phyloP scores from a whole-genome alignment of 495 filamentous ascomycete species.

The Cercophora sp. region DNA sequence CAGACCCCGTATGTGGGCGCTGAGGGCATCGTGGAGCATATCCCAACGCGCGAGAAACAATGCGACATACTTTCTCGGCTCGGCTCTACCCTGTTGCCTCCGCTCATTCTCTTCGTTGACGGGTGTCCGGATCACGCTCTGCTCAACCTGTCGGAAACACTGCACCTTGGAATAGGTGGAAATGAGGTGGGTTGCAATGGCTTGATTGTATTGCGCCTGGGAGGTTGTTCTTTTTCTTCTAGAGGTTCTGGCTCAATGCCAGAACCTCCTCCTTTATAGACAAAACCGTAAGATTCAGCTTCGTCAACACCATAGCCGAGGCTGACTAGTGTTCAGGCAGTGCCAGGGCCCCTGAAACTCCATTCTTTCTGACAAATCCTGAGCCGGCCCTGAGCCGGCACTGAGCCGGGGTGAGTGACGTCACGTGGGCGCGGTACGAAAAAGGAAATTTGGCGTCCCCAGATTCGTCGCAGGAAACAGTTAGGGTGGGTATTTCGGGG shows the following conservation, averaged over 20 bases:
- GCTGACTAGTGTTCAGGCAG: neutral
- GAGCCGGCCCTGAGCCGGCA: no score
- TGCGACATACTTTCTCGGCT: neutral
- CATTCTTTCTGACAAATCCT: neutral
- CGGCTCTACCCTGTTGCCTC: neutral
- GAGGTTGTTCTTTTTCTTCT: no score
- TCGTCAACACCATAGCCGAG: neutral
- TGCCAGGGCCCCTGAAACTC: neutral
- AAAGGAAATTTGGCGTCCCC: neutral
- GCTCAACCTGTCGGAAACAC: no score
- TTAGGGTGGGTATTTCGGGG: slow-evolving; percentile 16
- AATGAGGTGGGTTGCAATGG: no score
- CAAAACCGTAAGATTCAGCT: neutral
- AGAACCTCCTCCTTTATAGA: no score
- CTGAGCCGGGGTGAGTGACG: no score
- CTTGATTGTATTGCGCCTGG: no score
- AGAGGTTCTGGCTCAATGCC: no score
- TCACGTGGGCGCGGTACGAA: no score
- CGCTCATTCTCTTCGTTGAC: neutral
- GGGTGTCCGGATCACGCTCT: neutral
- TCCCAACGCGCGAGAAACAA: neutral
- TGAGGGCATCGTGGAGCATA: neutral
- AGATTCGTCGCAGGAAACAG: slow-evolving; percentile 14
- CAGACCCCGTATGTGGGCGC: neutral
- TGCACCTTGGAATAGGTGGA: no score